Percentiles rank a stretch among this genome's conserved stretches.
Conservation (phyloP, 768 basidiomycete species). For the Mycena maculata region DNA sequence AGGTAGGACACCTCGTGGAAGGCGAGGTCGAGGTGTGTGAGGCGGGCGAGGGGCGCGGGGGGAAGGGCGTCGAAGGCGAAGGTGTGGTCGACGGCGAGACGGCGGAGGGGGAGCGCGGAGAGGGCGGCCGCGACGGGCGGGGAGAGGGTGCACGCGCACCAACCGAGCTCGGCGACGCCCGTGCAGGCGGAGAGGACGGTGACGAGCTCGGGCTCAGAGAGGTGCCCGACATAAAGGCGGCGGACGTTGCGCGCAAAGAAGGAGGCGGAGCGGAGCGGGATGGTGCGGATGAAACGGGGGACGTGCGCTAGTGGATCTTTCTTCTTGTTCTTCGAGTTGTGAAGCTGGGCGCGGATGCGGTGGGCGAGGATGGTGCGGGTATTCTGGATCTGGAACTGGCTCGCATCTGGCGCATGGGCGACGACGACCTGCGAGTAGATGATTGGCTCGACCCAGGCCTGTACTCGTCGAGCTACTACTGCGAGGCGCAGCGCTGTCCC, state of each 20-base stretch:
- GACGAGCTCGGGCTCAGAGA: conserved; percentile 14
- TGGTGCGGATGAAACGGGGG: conserved; percentile 25
- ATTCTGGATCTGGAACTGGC: background rate
- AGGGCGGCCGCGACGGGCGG: conserved; percentile 3
- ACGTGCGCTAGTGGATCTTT: background rate
- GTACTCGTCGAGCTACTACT: conserved; percentile 26
- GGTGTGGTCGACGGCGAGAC: conserved; percentile 27
- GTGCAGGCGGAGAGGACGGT: conserved; percentile 22
- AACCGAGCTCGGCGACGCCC: conserved; percentile 26
- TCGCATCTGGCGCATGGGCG: conserved; percentile 1
- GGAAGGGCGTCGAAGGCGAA: conserved; percentile 16
- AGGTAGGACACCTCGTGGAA: background rate
- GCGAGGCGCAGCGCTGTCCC: conserved; percentile 23
- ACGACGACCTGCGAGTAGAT: conserved; percentile 27
- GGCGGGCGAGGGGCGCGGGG: too few relatives aligned
- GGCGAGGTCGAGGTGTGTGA: conserved; percentile 29
- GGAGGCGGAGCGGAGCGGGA: conserved; percentile 3
- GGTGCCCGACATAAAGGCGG: conserved; percentile 15
- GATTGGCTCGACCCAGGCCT: conserved; percentile 30
- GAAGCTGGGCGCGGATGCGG: background rate
- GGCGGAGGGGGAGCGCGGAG: background rate
- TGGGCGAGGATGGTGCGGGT: background rate
- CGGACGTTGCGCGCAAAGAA: conserved; percentile 29
- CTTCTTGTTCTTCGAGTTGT: background rate
- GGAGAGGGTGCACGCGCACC: conserved; percentile 5